These are phyloP conservation scores for Neurospora africana DNA, from an alignment of 495 filamentous ascomycete genomes.

Conservation along the genomic window DNA sequence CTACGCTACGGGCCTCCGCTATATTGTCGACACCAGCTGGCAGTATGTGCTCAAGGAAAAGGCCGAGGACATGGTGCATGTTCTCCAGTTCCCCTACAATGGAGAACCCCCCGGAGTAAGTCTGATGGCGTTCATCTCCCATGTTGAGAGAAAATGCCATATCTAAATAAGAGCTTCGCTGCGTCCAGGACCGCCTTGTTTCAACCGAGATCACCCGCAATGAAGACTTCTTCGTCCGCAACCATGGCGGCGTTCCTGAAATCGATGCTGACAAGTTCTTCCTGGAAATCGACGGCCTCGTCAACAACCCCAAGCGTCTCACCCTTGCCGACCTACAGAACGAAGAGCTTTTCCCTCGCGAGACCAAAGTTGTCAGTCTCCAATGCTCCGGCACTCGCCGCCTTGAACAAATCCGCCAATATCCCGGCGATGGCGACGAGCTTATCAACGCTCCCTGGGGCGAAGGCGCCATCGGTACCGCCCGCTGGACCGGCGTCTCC, in stretches of 20 bases:
- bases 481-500: constrained; percentile 49
- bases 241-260: constrained; percentile 53
- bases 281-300: constrained; percentile 46
- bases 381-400: constrained; percentile 61
- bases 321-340: constrained; percentile 48
- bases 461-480: constrained; percentile 58
- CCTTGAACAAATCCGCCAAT: constrained; percentile 53
- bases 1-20: constrained; percentile 42
- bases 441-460: constrained; percentile 59
- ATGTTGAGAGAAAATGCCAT: neutral
- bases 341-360: constrained; percentile 43
- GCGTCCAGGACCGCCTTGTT: constrained; percentile 10
- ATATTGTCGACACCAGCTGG: constrained; percentile 48
- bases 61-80: constrained; percentile 53
- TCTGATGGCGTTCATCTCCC: neutral
- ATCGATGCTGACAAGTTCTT: constrained; percentile 45
- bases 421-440: constrained; percentile 58
- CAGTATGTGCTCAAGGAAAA: constrained; percentile 49
- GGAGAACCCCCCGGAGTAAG: constrained; percentile 45
- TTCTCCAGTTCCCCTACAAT: constrained; percentile 63
- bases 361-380: constrained; percentile 46
- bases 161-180: neutral
- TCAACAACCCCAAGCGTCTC: constrained; percentile 41
- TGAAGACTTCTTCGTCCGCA: constrained; percentile 52
- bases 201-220: constrained; percentile 47